A percentile compares a stretch with the other conserved stretches of the same genome.
phyloP scores from a whole-genome alignment of 768 basidiomycete genomes.

The Phaffia tasmanica region DNA sequence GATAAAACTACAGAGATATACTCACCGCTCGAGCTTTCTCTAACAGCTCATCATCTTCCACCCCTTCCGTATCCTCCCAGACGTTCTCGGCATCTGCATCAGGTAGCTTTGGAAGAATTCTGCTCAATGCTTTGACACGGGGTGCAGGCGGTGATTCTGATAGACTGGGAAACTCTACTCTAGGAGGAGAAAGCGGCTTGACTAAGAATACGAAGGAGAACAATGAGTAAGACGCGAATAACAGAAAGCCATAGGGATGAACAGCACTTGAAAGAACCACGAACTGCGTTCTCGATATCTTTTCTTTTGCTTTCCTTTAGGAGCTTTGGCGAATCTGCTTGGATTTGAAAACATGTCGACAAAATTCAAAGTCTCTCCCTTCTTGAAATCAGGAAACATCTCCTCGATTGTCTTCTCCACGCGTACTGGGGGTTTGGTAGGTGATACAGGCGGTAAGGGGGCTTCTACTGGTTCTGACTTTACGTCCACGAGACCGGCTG shows the following conservation, averaged over 20 bases:
- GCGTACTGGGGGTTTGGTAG: not conserved
- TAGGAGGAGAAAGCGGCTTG: not conserved
- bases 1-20: not conserved
- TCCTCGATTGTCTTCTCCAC: conserved; percentile 1
- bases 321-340: too few species aligned
- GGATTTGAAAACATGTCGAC: conserved; percentile 14
- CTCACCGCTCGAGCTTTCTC: not conserved
- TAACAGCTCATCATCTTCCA: conserved; percentile 17
- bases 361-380: conserved; percentile 19
- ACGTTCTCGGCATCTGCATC: not conserved
- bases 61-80: conserved; percentile 12
- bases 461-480: not conserved
- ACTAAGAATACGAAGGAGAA: not conserved
- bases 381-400: conserved; percentile 19
- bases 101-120: conserved; percentile 7
- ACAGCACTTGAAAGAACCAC: not conserved
- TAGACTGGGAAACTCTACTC: not conserved
- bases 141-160: conserved; percentile 2
- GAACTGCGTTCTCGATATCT: not conserved
- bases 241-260: not conserved
- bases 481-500: not conserved
- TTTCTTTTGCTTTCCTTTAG: not conserved
- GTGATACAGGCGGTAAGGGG: not conserved
- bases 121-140: conserved; percentile 1
- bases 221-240: not conserved